Evolutionary conservation across 257 asterid species (phyloP), one percentile per base, ranked within the genome.

Genomic region (Solanum peruvianum): DNA sequence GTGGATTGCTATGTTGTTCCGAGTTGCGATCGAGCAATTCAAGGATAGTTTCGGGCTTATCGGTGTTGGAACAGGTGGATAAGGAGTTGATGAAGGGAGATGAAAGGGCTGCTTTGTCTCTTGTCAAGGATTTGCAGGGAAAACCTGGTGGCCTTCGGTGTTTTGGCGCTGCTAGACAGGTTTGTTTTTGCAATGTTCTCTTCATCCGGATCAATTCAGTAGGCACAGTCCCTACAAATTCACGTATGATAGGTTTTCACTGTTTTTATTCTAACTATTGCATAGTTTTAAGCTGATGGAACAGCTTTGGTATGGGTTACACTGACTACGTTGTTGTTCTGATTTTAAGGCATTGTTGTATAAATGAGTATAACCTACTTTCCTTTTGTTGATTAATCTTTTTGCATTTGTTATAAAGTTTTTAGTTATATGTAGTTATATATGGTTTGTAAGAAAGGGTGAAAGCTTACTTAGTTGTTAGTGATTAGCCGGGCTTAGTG

Each of bases 111-210:
- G 98, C 98, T 4, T 88, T 96, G 90, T 89, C 84, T 88, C 95
- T 96, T 3, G 95, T 95, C 66, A 95, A 86, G 92, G 93, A 91
- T 66, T 93, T 91, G 70, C 98, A 91, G 90, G 94, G 94, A 56
- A 93, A 93, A 62, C 92, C 94, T 49, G 93, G 86, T 45, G 98
- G 96, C 25, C 95, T 96, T 77, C 92, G 93, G 64, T 94, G 98
- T 92, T 96, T 96, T 85, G 98, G 98, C 86, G 88, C 97, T 85
- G 95, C 95, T 85, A 95, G 98, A 39, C 99, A 95, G 98, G 99
- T 96, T 91, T 84, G 2, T 44, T 86, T 47, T 49, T 29, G 85
- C 85, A 27, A 15, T 47, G 0, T 75, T 41, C 56, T 39, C 21
- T 39, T 2, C 35, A 6, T 35, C 29, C 37, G 37, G 25, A 66